phyloP scores from a whole-genome alignment of 345 rosid species.

The Gossypium thurberi region DNA sequence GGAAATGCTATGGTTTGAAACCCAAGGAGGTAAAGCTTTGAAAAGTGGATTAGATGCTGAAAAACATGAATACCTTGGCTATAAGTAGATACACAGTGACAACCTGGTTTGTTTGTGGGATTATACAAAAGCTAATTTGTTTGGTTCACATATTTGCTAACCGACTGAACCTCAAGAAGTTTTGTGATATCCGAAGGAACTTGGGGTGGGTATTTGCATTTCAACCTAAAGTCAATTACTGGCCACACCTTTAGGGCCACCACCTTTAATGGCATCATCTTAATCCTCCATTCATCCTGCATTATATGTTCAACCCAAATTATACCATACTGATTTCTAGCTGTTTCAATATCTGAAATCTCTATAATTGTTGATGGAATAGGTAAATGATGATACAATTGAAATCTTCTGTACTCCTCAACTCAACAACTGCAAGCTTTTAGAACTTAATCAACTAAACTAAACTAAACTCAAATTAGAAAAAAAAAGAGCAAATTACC shows the following conservation, averaged over 20 bases:
- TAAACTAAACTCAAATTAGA: neutral
- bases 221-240: slow-evolving; percentile 43
- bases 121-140: too few species aligned
- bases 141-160: slow-evolving; percentile 22
- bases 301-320: neutral
- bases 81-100: too few species aligned
- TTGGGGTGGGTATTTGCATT: slow-evolving; percentile 59
- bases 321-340: neutral
- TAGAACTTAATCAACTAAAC: neutral
- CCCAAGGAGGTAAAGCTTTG: too few species aligned
- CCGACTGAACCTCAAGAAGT: slow-evolving; percentile 70
- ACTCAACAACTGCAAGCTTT: too few species aligned
- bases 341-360: neutral
- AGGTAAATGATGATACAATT: neutral
- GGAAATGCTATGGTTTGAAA: too few species aligned
- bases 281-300: slow-evolving; percentile 1
- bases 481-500: slow-evolving; percentile 25
- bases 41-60: too few species aligned
- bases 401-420: too few species aligned
- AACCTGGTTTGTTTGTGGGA: too few species aligned
- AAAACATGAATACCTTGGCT: too few species aligned
- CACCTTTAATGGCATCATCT: neutral
- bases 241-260: neutral
- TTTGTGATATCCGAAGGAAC: slow-evolving; percentile 55
- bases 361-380: neutral